A percentile compares a stretch with the other conserved stretches of the same genome.
Conservation (phyloP, 2,329 filamentous ascomycete species). For the Aspergillus tamarii region DNA sequence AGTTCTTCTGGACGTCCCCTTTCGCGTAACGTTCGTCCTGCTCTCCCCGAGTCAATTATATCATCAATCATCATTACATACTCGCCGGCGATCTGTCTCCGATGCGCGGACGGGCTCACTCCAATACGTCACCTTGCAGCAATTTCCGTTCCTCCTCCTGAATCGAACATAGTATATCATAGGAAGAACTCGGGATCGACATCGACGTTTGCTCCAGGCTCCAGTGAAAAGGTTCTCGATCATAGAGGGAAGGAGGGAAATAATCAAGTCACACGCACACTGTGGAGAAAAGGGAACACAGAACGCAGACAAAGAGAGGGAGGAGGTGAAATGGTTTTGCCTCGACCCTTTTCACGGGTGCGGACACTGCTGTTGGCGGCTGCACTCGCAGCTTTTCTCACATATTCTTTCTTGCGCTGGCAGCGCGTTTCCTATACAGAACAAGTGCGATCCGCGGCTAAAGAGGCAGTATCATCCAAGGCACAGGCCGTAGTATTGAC, state of each 20-base stretch:
- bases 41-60: not conserved
- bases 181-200: not conserved
- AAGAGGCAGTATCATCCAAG: not conserved
- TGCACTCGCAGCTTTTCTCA: conserved; percentile 15
- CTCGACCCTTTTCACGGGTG: conserved; percentile 21
- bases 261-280: not conserved
- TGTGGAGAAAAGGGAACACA: not conserved
- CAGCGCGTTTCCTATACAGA: not conserved
- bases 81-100: not conserved
- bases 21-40: not conserved
- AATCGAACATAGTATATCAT: not conserved
- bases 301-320: not conserved
- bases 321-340: conserved; percentile 18
- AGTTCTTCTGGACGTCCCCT: not conserved
- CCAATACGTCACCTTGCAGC: not conserved
- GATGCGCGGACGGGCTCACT: not conserved
- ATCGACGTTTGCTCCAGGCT: not conserved
- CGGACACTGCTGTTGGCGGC: conserved; percentile 25
- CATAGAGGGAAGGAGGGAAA: not conserved
- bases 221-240: not conserved
- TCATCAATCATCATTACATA: not conserved
- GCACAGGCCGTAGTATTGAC: conserved; percentile 4
- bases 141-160: not conserved
- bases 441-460: not conserved
- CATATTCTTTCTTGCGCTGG: conserved; percentile 24